Evolutionary conservation across 441 rosid genomes (phyloP).

Genomic region (Hura crepitans): DNA sequence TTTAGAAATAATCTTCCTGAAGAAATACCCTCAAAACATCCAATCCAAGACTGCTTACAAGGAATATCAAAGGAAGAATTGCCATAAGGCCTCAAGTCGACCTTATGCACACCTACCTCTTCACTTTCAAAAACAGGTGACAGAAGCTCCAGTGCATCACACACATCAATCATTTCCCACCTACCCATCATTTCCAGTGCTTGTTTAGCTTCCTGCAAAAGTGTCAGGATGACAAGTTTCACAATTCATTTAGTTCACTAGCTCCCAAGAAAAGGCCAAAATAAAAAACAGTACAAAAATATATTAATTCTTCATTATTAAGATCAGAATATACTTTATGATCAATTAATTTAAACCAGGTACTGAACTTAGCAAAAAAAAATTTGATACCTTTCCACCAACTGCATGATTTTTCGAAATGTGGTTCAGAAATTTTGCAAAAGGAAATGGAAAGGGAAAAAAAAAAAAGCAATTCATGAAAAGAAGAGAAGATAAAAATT

Average conservation of each 20-base stretch:
- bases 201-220: slow-evolving; percentile 93
- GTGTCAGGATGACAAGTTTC: slow-evolving; percentile 31
- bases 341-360: slow-evolving; percentile 3
- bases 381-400: not conserved
- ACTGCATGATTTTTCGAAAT: not conserved
- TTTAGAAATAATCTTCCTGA: not conserved
- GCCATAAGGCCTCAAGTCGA: not conserved
- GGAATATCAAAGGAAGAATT: not conserved
- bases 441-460: not conserved
- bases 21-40: not conserved
- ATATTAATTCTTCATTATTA: not conserved
- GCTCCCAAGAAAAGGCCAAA: not conserved
- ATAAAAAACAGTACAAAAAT: not conserved
- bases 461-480: slow-evolving; percentile 13
- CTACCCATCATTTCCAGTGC: slow-evolving; percentile 84
- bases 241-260: slow-evolving; percentile 7
- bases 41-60: not conserved
- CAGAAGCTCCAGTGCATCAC: slow-evolving; percentile 91
- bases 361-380: slow-evolving; percentile 2
- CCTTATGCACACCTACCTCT: slow-evolving; percentile 52
- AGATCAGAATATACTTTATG: not conserved
- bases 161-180: slow-evolving; percentile 94
- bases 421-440: not conserved
- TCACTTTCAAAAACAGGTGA: slow-evolving; percentile 96
- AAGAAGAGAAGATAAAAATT: not conserved